phyloP scores from a whole-genome alignment of 2,329 filamentous ascomycete genomes.

The Stachybotrys chartarum region DNA sequence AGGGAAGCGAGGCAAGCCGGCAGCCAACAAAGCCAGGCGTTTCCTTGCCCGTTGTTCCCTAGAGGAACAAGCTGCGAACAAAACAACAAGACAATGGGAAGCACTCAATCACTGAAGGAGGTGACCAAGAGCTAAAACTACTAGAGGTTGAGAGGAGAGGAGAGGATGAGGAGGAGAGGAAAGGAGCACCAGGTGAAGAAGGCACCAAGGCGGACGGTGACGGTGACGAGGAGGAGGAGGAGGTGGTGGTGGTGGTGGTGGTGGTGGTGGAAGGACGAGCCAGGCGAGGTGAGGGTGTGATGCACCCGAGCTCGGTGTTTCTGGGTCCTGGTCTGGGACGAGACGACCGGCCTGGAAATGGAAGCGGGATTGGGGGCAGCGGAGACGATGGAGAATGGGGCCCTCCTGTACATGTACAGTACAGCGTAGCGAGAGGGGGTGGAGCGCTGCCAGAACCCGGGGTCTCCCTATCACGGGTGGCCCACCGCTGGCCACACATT shows the following conservation, averaged over 20 bases:
- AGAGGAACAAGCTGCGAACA: neutral
- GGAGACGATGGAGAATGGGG: neutral
- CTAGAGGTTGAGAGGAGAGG: slow-evolving; percentile 1
- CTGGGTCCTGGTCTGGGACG: neutral
- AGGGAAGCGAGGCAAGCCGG: slow-evolving; percentile 6
- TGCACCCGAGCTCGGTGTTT: neutral
- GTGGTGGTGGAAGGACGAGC: neutral
- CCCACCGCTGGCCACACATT: neutral
- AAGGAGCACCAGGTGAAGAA: neutral
- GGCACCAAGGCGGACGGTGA: neutral
- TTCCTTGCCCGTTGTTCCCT: slow-evolving; percentile 1
- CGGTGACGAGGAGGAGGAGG: slow-evolving; percentile 5
- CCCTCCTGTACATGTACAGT: neutral
- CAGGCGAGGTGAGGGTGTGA: neutral
- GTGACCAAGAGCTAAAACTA: slow-evolving; percentile 5
- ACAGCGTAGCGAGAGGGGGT: neutral
- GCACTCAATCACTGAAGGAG: slow-evolving; percentile 1
- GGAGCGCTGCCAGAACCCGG: neutral
- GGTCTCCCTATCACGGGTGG: neutral
- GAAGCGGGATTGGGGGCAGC: neutral
- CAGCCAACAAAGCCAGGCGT: slow-evolving; percentile 3
- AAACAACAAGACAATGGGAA: neutral
- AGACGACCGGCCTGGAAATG: neutral
- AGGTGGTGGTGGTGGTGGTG: slow-evolving; percentile 1
- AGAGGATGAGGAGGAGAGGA: slow-evolving; percentile 1